These are phyloP conservation scores for Globisporangium radiosum DNA, from an alignment of 352 stramenopile genomes.

Conservation along the genomic window DNA sequence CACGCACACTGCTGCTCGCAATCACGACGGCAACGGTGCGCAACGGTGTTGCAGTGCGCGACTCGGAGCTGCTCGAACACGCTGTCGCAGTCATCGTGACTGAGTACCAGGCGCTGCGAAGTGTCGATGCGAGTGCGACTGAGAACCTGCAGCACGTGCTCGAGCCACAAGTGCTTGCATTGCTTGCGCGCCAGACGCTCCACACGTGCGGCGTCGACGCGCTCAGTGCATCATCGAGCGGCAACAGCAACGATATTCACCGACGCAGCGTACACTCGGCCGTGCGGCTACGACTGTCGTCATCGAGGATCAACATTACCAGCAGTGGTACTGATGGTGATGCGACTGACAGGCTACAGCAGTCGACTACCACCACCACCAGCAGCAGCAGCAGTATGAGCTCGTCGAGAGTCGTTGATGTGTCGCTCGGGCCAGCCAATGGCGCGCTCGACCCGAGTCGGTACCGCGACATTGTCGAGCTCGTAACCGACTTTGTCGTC, in stretches of 20 bases:
- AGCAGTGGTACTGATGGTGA: background rate
- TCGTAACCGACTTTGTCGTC: slow-evolving; percentile 9
- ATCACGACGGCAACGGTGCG: slow-evolving; percentile 23
- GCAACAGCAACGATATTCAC: slow-evolving; percentile 20
- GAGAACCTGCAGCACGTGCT: slow-evolving; percentile 41
- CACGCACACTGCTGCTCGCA: slow-evolving; percentile 25
- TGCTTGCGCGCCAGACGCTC: slow-evolving; percentile 27
- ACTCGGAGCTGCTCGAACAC: slow-evolving; percentile 16
- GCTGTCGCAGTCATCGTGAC: slow-evolving; percentile 13
- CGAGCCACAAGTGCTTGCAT: slow-evolving; percentile 27
- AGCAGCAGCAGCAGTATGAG: background rate
- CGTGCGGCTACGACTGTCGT: slow-evolving; percentile 31
- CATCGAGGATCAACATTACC: background rate
- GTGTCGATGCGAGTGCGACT: slow-evolving; percentile 24
- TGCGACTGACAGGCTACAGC: background rate
- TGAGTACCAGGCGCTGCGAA: slow-evolving; percentile 37
- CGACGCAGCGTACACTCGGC: slow-evolving; percentile 58
- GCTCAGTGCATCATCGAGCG: slow-evolving; percentile 8
- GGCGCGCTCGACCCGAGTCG: slow-evolving; percentile 6
- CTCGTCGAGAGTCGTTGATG: slow-evolving; percentile 6
- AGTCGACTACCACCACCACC: no score
- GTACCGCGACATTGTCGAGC: slow-evolving; percentile 5
- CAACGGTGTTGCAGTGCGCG: slow-evolving; percentile 15
- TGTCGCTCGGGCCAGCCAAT: slow-evolving; percentile 13
- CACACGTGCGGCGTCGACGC: slow-evolving; percentile 33